Base-by-base conservation (phyloP, 2,329 filamentous ascomycete genomes). In the Alternaria novae-zelandiae region DNA sequence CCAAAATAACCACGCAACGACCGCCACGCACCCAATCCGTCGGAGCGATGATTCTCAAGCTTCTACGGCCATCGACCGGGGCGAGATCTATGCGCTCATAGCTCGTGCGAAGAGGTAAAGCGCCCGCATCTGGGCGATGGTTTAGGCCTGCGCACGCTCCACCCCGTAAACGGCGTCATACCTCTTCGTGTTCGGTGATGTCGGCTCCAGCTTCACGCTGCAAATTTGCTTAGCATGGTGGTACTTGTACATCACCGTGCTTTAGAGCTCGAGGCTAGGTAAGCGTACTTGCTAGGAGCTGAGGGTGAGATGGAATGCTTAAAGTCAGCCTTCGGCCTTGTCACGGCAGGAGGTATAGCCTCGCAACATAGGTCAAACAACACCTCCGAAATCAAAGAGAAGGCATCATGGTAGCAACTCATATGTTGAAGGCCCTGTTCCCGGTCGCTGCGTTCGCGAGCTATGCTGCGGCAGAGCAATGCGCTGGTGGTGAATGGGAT, bases 401-500 rank as follows among this genome's bases (percentile, higher is more conserved):
- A 54, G 41, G 44, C 47, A 63, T 46, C 26, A 68, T 66, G 57
- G 65, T 67, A 47, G 55, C 57, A 20, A 28, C 59, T 36, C 54
- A 66, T 41, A 60, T 51, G 12, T 70, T 58, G 61, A 61, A 56
- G 44, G 54, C 53, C n/a, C n/a, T 71, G 43, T 49, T 69, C 20
- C 61, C 66, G 3, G 54, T 55, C 36, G 61, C 64, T n/a, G 25
- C 64, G 6, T 12, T 62, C 17, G 30, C 49, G 12, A 30, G 56
- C 43, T 54, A 28, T 46, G 57, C 60, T 57, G 32, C 26, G 3
- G 58, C 65, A 32, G 25, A 58, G 49, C 25, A 20, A 8, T 65
- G 62, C 36, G 53, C 25, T 21, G 63, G 54, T 49, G 64, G 65
- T 59, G 63, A 68, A 25, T 73, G 68, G 63, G 71, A 73, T 63